A percentile compares a stretch with the other conserved stretches of the same genome.
Evolutionary conservation across 306 rosid species (phyloP).

Genomic region (Cicer arietinum): DNA sequence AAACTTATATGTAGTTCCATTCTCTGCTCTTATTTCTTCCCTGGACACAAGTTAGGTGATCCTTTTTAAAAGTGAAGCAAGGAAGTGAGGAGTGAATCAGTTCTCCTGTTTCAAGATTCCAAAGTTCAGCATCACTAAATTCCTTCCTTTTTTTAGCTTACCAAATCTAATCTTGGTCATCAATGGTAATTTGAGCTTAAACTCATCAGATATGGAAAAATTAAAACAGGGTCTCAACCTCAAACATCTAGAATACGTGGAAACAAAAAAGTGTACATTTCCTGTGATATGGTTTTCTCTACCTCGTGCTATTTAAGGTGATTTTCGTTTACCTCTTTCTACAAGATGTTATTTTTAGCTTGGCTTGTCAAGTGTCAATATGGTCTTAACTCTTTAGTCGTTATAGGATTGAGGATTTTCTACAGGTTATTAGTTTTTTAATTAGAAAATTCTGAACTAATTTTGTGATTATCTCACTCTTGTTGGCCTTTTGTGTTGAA

Average conservation of each 20-base stretch:
- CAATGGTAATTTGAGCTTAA: constrained; percentile 28
- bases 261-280: constrained; percentile 14
- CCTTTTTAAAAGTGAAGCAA: constrained; percentile 3
- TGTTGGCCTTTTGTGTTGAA: neutral
- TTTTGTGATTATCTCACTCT: constrained; percentile 9
- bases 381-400: neutral
- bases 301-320: constrained; percentile 21
- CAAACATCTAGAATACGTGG: constrained; percentile 20
- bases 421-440: neutral
- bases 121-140: neutral
- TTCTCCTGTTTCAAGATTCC: neutral
- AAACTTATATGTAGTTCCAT: constrained; percentile 3
- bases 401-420: neutral
- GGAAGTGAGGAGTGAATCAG: constrained; percentile 6
- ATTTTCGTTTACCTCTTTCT: constrained; percentile 17
- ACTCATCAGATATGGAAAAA: neutral
- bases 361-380: neutral
- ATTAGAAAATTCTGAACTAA: neutral
- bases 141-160: constrained; percentile 1
- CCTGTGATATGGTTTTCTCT: constrained; percentile 27
- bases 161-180: neutral
- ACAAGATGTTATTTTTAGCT: neutral
- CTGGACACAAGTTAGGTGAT: neutral
- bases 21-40: constrained; percentile 17
- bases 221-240: constrained; percentile 30